A percentile compares a stretch with the other conserved stretches of the same genome.
phyloP scores from a whole-genome alignment of 805 yeast genomes.

The Nakazawaea sp. region DNA sequence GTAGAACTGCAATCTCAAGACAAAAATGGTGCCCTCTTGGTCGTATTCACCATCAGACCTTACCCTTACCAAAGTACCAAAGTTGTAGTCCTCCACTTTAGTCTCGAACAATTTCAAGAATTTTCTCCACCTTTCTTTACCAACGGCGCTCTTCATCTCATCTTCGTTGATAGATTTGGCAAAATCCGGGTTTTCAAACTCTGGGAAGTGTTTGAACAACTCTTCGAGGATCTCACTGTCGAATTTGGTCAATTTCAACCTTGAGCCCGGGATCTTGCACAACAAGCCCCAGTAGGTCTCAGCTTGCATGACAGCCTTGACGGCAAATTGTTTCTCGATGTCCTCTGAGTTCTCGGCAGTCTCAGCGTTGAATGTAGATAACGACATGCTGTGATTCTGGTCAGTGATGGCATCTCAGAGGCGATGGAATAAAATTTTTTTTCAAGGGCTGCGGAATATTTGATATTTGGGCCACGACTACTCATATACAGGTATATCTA shows the following conservation, averaged over 20 bases:
- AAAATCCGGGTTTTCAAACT: constrained; percentile 55
- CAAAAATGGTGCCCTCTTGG: constrained; percentile 81
- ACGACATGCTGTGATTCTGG: constrained; percentile 19
- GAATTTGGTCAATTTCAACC: constrained; percentile 60
- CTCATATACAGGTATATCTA: no score
- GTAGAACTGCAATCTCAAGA: constrained; percentile 88
- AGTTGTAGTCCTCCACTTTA: constrained; percentile 81
- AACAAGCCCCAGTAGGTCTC: constrained; percentile 88
- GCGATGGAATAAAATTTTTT: no score
- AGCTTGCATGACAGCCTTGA: constrained; percentile 92
- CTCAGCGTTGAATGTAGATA: constrained; percentile 64
- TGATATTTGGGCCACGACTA: no score
- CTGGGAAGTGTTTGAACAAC: constrained; percentile 78
- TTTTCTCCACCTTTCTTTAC: constrained; percentile 87
- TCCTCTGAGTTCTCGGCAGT: constrained; percentile 92
- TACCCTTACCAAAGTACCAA: constrained; percentile 88
- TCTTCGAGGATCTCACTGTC: constrained; percentile 65
- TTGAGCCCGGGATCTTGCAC: constrained; percentile 69
- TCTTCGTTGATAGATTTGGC: constrained; percentile 63
- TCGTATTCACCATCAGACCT: constrained; percentile 67
- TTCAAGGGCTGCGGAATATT: no score
- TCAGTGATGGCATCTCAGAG: no score
- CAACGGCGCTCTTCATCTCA: constrained; percentile 70
- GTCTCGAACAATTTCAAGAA: constrained; percentile 80
- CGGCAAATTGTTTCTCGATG: constrained; percentile 96